A percentile compares a stretch with the other conserved stretches of the same genome.
Conservation (phyloP, 2,329 filamentous ascomycete genomes). For the Chaetomiaceae sp. region DNA sequence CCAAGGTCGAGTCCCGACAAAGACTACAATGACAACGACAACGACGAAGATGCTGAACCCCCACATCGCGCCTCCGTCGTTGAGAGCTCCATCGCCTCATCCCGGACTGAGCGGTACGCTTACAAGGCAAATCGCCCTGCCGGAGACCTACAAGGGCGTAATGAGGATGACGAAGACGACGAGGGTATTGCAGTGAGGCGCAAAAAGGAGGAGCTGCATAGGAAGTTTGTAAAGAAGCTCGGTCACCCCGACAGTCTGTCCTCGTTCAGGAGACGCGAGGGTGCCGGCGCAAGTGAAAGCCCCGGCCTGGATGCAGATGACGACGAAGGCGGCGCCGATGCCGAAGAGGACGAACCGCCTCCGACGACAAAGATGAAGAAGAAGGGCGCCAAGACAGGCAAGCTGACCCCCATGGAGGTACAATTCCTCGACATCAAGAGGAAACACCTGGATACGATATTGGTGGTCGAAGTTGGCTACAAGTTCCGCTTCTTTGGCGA, state of each 20-base stretch:
- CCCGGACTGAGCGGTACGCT: slow-evolving; percentile 48
- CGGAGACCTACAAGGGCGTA: slow-evolving; percentile 27
- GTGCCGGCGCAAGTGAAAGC: slow-evolving; percentile 48
- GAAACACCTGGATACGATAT: slow-evolving; percentile 80
- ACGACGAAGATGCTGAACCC: slow-evolving; percentile 31
- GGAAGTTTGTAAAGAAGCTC: slow-evolving; percentile 84
- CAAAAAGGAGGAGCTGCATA: slow-evolving; percentile 68
- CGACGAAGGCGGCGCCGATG: slow-evolving; percentile 52
- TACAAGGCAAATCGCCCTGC: slow-evolving; percentile 44
- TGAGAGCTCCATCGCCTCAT: slow-evolving; percentile 24
- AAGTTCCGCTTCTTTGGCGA: slow-evolving; percentile 98
- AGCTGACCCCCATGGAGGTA: slow-evolving; percentile 90
- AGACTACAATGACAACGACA: slow-evolving; percentile 27
- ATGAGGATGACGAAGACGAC: slow-evolving; percentile 32
- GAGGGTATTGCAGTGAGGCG: slow-evolving; percentile 45
- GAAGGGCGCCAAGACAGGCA: slow-evolving; percentile 65
- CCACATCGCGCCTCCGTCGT: slow-evolving; percentile 27
- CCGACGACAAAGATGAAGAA: slow-evolving; percentile 53
- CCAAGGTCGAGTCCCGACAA: slow-evolving; percentile 31
- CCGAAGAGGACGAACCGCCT: slow-evolving; percentile 50
- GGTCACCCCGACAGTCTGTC: slow-evolving; percentile 78
- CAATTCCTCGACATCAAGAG: slow-evolving; percentile 93
- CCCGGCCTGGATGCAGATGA: slow-evolving; percentile 50
- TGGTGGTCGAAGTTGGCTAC: slow-evolving; percentile 95
- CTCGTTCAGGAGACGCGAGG: slow-evolving; percentile 58